Evolutionary conservation across 129 eudicot genomes (phyloP), one percentile per base, ranked within the genome.

Genomic region (Logfia minima): DNA sequence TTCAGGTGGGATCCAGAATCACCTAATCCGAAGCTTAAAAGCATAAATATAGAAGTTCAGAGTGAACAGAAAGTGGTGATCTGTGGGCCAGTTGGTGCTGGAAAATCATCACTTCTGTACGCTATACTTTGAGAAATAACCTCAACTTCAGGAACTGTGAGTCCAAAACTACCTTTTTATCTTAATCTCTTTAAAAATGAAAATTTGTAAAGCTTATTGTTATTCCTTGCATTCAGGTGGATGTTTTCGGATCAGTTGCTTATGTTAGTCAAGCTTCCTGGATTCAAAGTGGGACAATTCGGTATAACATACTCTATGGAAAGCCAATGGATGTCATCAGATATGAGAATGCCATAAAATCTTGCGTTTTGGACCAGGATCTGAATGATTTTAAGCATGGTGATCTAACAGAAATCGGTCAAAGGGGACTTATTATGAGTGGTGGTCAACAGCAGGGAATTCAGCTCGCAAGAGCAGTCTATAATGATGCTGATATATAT

Each of bases 381-480:
- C 69, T 88, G 6, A 74, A 85, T 16, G 86, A 74, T 67, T 86
- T 90, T 63, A 81, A 77, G 59, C 83, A 86, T 79, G 89, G 96
- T 19, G 93, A 90, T 77, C 85, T 84, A 9, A 90, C 90, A 16
- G 96, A 87, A 86, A 88, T 90, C 41, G 96, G 96, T 17, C 88
- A 90, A 68, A 75, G 96, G 82, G 96, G 96, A 45, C 86, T 90
- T 60, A 88, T 88, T 61, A 71, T 88, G 88, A 90, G 96, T 66
- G 93, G 96, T 51, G 96, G 96, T 61, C 96, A 88, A 74, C 88
- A 88, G 64, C 96, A 90, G 82, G 86, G 96, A 75, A 83, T 90
- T 80, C 96, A 90, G 78, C 88, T 90, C 3, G 90, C 91, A 1
- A 83, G 96, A 71, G 91, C 93, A 17, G 90, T 90, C 7, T 90